A percentile compares a stretch with the other conserved stretches of the same genome.
Conservation (phyloP, 1,284 basidiomycete genomes). For the Macrocystidia cucumis region DNA sequence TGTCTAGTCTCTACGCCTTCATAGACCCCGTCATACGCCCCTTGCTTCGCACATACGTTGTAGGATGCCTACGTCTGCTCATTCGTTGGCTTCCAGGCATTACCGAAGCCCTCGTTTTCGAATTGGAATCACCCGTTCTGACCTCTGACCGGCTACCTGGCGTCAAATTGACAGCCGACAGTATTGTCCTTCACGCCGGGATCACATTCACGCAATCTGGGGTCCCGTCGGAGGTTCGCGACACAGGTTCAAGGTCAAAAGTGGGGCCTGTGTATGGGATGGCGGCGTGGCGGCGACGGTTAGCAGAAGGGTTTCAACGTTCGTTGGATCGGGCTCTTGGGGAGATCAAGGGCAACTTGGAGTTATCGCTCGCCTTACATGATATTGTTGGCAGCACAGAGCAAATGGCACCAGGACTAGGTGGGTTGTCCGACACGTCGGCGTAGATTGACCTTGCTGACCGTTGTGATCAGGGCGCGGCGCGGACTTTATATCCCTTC, state of each 20-base stretch:
- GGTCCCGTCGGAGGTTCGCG: too few species aligned
- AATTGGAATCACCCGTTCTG: conserved; percentile 46
- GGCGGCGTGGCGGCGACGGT: conserved; percentile 51
- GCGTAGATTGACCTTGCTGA: too few species aligned
- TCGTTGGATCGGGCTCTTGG: conserved; percentile 66
- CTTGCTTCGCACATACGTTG: conserved; percentile 44
- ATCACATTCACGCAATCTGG: conserved; percentile 47
- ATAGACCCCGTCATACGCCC: conserved; percentile 58
- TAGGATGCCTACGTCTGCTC: conserved; percentile 43
- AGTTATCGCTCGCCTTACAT: conserved; percentile 40
- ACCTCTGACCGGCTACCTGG: conserved; percentile 43
- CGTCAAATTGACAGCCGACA: conserved; percentile 38
- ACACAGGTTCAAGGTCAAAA: too few species aligned
- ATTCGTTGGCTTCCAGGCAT: conserved; percentile 60
- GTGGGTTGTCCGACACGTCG: too few species aligned
- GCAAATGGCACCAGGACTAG: too few species aligned
- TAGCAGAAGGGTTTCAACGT: conserved; percentile 50
- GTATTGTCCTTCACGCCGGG: conserved; percentile 44
- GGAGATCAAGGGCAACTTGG: conserved; percentile 45
- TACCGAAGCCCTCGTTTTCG: conserved; percentile 58
- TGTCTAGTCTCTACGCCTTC: conserved; percentile 33
- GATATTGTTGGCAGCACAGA: conserved; percentile 28
- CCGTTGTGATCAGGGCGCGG: too few species aligned
- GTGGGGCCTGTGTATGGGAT: conserved; percentile 34
- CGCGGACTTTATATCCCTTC: too few species aligned